A percentile compares a stretch with the other conserved stretches of the same genome.
Evolutionary conservation across 2,329 filamentous ascomycete genomes (phyloP).

Genomic region (Madurella fahalii): DNA sequence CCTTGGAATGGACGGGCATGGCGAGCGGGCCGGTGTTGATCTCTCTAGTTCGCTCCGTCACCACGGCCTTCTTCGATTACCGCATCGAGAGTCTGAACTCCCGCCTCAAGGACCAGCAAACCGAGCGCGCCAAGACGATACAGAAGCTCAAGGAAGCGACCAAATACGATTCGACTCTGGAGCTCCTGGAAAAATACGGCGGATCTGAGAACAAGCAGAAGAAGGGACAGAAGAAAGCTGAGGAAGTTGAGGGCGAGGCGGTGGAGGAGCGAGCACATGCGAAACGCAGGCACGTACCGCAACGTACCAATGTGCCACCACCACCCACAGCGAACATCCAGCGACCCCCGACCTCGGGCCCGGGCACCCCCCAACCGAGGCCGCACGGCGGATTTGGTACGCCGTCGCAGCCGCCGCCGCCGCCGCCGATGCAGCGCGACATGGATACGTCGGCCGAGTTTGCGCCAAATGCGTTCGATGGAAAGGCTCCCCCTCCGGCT

Average conservation of each 20-base stretch:
- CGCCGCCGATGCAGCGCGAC: slow-evolving; percentile 23
- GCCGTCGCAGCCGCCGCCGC: slow-evolving; percentile 9
- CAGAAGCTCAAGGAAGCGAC: slow-evolving; percentile 92
- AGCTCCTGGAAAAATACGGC: slow-evolving; percentile 92
- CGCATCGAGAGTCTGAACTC: slow-evolving; percentile 67
- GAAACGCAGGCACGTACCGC: slow-evolving; percentile 16
- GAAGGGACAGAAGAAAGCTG: slow-evolving; percentile 30
- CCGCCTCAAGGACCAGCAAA: slow-evolving; percentile 69
- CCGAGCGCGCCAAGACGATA: slow-evolving; percentile 80
- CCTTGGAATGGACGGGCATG: slow-evolving; percentile 73
- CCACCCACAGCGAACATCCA: slow-evolving; percentile 62
- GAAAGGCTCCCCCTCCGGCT: slow-evolving; percentile 26
- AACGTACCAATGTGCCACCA: slow-evolving; percentile 39
- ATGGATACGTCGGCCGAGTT: slow-evolving; percentile 58
- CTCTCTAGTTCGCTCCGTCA: slow-evolving; percentile 63
- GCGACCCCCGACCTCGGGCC: slow-evolving; percentile 32
- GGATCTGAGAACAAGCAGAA: slow-evolving; percentile 52
- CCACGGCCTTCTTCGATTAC: slow-evolving; percentile 73
- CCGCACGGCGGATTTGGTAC: slow-evolving; percentile 15
- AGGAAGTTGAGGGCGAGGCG: slow-evolving; percentile 16
- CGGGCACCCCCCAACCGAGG: slow-evolving; percentile 29
- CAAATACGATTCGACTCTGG: slow-evolving; percentile 90
- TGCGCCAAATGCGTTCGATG: slow-evolving; percentile 65
- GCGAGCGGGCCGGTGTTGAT: slow-evolving; percentile 79
- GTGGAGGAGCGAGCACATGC: slow-evolving; percentile 29